Evolutionary conservation across 2,329 filamentous ascomycete species (phyloP), one percentile per base, ranked within the genome.

Genomic region (Fusarium oxysporum): DNA sequence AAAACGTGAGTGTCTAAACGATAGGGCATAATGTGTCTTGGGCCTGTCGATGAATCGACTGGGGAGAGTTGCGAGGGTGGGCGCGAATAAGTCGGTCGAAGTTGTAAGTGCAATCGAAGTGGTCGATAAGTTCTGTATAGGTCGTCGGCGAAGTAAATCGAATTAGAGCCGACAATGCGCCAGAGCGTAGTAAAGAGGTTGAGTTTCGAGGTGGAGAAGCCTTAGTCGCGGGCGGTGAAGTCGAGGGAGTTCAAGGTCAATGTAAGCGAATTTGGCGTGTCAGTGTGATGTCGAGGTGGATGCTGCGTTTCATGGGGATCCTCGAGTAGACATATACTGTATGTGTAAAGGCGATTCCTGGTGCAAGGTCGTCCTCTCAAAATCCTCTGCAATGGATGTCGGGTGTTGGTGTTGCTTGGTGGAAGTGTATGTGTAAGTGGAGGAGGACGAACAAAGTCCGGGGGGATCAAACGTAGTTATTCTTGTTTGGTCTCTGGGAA

Each of bases 1-100:
- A 98, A 88, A 81, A 98, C 93, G 79, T 96, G 93, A 69, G 92
- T 92, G 82, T 93, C 91, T 83, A 97, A 88, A 84, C 90, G 89
- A 80, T 93, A 91, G 85, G 94, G 94, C 96, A 98, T 98, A 56
- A 68, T 78, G 84, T 82, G 77, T 78, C 61, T 54, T 71, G 72
- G 66, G 72, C 81, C 82, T 83, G 83, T 80, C 80, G 55, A 58
- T 60, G 71, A 40, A 60, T 64, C 80, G 67, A 64, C 80, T 80
- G 83, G 82, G 80, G 78, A 75, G 76, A 55, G 72, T 68, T 70
- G 44, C 66, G 66, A 57, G 35, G 61, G 58, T 56, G 50, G 50
- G 60, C 51, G 57, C 48, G 58, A 67, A 40, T 58, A 65, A 55
- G 55, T 55, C 40, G 38, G 33, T 55, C 53, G 67, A 58, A 57